phyloP scores from a whole-genome alignment of 164 flowering plant species.

The Aristolochia contorta region DNA sequence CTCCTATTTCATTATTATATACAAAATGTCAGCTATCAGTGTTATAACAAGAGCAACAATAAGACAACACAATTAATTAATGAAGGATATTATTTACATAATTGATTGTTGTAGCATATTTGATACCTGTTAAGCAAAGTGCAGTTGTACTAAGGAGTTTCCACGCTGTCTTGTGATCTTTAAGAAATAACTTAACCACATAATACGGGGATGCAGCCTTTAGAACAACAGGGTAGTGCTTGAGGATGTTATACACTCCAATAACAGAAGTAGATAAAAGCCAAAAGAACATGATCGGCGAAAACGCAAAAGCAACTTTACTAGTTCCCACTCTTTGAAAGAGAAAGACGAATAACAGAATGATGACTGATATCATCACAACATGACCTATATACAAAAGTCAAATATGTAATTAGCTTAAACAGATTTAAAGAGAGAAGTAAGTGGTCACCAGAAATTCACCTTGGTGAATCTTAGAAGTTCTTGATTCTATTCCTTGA shows the following conservation, averaged over 20 bases:
- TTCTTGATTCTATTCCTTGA: constrained; percentile 21
- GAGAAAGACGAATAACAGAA: constrained; percentile 14
- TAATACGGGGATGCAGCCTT: constrained; percentile 22
- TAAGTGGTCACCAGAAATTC: not conserved
- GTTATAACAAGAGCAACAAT: not conserved
- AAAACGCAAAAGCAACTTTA: constrained; percentile 17
- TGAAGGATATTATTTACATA: too few relatives aligned
- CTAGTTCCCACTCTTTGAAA: constrained; percentile 21
- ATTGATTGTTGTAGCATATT: not conserved
- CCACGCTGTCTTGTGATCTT: constrained; percentile 14
- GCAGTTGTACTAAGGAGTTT: constrained; percentile 19
- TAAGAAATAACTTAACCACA: constrained; percentile 12
- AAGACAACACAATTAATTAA: not conserved
- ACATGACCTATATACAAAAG: constrained; percentile 13
- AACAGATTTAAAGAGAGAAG: not conserved
- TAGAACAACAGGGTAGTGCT: constrained; percentile 15
- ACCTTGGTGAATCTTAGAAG: constrained; percentile 17
- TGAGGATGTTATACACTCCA: constrained; percentile 17
- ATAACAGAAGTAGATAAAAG: constrained; percentile 11
- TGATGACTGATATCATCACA: constrained; percentile 12
- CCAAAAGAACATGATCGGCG: constrained; percentile 26
- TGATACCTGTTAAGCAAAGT: constrained; percentile 18
- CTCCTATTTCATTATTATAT: constrained; percentile 3
- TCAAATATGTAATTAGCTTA: too few relatives aligned
- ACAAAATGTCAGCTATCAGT: not conserved